Percentiles rank a stretch among this genome's conserved stretches.
phyloP scores from a whole-genome alignment of 768 basidiomycete species.

The Cantharellus anzutake region DNA sequence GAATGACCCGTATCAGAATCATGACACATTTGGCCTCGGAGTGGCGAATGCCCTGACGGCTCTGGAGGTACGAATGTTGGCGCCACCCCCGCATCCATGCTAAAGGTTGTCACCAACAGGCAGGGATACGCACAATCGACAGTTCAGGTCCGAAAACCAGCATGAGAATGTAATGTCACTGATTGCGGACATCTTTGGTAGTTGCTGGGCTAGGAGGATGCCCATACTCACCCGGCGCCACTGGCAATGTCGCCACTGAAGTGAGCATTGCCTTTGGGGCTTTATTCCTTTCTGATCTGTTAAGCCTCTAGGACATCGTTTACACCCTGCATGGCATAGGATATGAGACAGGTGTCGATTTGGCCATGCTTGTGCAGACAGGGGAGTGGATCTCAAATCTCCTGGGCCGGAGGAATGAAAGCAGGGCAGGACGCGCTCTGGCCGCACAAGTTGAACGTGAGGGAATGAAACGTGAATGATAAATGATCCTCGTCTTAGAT shows the following conservation, averaged over 20 bases:
- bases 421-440: constrained; percentile 58
- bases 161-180: too few relatives aligned
- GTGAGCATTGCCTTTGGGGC: constrained; percentile 8
- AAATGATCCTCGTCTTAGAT: background rate
- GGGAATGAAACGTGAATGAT: constrained; percentile 2
- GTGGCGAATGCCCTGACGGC: constrained; percentile 59
- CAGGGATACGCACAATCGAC: constrained; percentile 65
- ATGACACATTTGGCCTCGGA: constrained; percentile 78
- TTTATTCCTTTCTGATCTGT: background rate
- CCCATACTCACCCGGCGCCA: constrained; percentile 90
- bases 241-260: constrained; percentile 89
- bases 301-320: constrained; percentile 37
- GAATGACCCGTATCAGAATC: constrained; percentile 33
- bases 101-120: constrained; percentile 13
- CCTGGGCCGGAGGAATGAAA: constrained; percentile 49
- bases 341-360: constrained; percentile 37
- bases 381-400: constrained; percentile 67
- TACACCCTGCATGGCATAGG: constrained; percentile 56
- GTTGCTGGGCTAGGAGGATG: constrained; percentile 89
- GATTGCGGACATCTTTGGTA: constrained; percentile 16
- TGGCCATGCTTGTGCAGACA: constrained; percentile 50
- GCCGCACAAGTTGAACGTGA: constrained; percentile 27
- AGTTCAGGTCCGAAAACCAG: constrained; percentile 12
- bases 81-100: constrained; percentile 9
- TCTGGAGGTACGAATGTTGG: constrained; percentile 17